phyloP scores from a whole-genome alignment of 2,329 filamentous ascomycete species.

The Leptographium flavum region DNA sequence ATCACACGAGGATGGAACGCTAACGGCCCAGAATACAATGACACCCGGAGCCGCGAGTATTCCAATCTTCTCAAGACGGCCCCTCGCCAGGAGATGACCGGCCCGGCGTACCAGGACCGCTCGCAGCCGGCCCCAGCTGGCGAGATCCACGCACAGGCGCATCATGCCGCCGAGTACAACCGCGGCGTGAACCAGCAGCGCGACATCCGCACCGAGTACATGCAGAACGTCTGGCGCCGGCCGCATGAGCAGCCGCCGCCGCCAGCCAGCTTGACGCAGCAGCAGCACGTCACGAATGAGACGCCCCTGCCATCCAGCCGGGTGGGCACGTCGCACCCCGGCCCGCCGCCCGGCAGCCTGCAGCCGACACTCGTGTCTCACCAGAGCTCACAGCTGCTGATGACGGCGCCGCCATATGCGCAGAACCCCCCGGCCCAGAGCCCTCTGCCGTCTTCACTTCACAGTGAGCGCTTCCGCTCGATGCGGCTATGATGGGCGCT shows the following conservation, averaged over 20 bases:
- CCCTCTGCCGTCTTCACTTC: conserved; percentile 51
- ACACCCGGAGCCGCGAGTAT: conserved; percentile 67
- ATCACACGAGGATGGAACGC: background rate
- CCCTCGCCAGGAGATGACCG: conserved; percentile 78
- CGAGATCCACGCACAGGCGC: conserved; percentile 75
- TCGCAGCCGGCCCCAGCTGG: conserved; percentile 60
- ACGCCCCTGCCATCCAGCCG: conserved; percentile 33
- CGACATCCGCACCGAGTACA: conserved; percentile 61
- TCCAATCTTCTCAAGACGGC: conserved; percentile 63
- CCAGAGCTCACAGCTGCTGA: conserved; percentile 53
- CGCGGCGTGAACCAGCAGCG: conserved; percentile 70
- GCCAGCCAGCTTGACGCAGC: conserved; percentile 32
- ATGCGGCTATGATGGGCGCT: no score
- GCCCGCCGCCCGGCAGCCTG: conserved; percentile 30
- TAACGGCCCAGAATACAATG: conserved; percentile 49
- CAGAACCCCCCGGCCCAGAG: conserved; percentile 58
- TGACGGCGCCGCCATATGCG: conserved; percentile 51
- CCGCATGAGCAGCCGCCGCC: conserved; percentile 59
- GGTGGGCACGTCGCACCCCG: conserved; percentile 44
- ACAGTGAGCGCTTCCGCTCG: no score
- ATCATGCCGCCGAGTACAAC: conserved; percentile 83
- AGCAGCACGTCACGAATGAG: conserved; percentile 29
- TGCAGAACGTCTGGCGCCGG: conserved; percentile 69
- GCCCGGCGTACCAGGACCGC: conserved; percentile 76
- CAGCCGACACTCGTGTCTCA: conserved; percentile 44